Conservation (phyloP, 208 protist genomes). For the Trypanosoma lewisi region DNA sequence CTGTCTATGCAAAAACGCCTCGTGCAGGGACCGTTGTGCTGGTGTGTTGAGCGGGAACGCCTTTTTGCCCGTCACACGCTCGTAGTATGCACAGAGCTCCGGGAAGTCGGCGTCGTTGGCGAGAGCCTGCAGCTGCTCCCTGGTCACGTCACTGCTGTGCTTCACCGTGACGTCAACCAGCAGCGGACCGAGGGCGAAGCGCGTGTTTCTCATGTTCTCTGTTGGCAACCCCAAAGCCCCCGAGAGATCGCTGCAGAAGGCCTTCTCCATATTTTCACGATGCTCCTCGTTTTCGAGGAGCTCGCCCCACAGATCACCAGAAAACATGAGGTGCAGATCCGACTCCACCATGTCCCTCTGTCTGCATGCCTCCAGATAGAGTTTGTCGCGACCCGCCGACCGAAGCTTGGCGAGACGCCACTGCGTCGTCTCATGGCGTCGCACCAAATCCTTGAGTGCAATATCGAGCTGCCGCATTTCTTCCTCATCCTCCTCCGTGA, state of each 20-base stretch:
- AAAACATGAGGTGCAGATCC: slow-evolving; percentile 61
- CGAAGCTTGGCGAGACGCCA: slow-evolving; percentile 60
- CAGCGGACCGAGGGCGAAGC: slow-evolving; percentile 8
- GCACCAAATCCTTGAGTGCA: slow-evolving; percentile 42
- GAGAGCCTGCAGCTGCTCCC: slow-evolving; percentile 61
- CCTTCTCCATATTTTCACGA: slow-evolving; percentile 35
- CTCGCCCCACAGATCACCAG: slow-evolving; percentile 46
- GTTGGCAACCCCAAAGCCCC: slow-evolving; percentile 40
- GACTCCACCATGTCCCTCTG: slow-evolving; percentile 45
- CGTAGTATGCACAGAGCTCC: slow-evolving; percentile 59
- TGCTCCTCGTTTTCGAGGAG: slow-evolving; percentile 49
- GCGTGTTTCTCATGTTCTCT: slow-evolving; percentile 34
- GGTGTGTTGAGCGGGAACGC: slow-evolving; percentile 62
- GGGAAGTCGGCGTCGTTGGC: slow-evolving; percentile 57
- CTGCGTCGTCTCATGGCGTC: slow-evolving; percentile 50
- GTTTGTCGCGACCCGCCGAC: slow-evolving; percentile 53
- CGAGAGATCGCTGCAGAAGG: slow-evolving; percentile 47
- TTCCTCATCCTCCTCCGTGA: slow-evolving; percentile 69
- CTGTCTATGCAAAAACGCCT: slow-evolving; percentile 16
- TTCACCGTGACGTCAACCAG: slow-evolving; percentile 62
- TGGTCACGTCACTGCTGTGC: slow-evolving; percentile 56
- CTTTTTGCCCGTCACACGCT: slow-evolving; percentile 59
- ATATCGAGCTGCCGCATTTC: slow-evolving; percentile 69
- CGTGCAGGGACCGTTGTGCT: slow-evolving; percentile 33
- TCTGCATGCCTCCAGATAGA: slow-evolving; percentile 44